Evolutionary conservation across 352 stramenopile genomes (phyloP), one percentile per base, ranked within the genome.

Genomic region (Phytophthora hibernalis): DNA sequence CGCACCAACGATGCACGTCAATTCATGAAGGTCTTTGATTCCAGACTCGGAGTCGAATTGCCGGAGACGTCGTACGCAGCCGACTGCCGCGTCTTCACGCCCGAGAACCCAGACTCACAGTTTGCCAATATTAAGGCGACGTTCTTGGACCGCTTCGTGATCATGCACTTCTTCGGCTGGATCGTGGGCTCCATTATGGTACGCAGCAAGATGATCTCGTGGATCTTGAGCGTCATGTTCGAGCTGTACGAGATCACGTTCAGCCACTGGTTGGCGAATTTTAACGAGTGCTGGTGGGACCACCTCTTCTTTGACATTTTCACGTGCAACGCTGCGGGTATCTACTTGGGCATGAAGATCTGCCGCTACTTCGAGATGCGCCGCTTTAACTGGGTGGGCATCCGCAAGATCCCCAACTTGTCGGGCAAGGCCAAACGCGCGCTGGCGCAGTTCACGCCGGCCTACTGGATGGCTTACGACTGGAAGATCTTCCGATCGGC

Each of bases 281-380:
- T 98, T 67, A 93, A 97, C 65, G 94, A 98, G 74, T 98, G 94
- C 77, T 98, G 93, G 93, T 98, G 94, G 94, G 94, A 98, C 72
- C 91, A 97, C 53, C 50, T 98, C 28, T 92, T 98, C 56, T 84
- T 98, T 48, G 94, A 98, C 64, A 90, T 98, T 43, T 91, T 98
- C 73, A 93, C 91, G 43, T 97, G 93, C 82, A 98, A 98, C 61
- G 82, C 96, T 1, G 80, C 95, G 15, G 94, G 94, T 53, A 98
- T 98, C 58, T 96, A 91, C 75, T 53, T 96, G 28, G 88, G 88
- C 35, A 94, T 96, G 83, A 89, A 91, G 64, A 85, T 96, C 42
- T 94, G 85, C 56, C 83, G 81, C 21, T 94, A 83, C 79, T 92
- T 94, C 47, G 88, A 94, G 65, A 96, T 96, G 85, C 79, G 91